Evolutionary conservation across 148 eudicot genomes (phyloP).

Genomic region (Chenopodium quinoa): DNA sequence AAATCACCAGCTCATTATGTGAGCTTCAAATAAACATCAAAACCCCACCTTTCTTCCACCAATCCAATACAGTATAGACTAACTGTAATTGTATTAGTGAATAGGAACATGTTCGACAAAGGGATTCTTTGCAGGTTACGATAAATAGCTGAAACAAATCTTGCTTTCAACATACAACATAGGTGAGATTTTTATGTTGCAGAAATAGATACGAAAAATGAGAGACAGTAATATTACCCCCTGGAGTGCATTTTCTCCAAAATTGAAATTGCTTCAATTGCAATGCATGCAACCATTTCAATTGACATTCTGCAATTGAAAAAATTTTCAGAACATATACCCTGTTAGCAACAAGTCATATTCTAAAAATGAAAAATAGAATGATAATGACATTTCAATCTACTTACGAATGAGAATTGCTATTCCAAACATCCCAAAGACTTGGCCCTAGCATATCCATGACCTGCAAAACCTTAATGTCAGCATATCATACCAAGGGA

Average conservation of each 20-base stretch:
- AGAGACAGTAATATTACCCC: slow-evolving; percentile 48
- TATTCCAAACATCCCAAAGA: slow-evolving; percentile 97
- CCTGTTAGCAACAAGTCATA: neutral
- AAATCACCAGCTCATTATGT: neutral
- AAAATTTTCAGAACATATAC: neutral
- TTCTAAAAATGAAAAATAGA: neutral
- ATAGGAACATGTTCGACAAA: neutral
- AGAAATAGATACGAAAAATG: neutral
- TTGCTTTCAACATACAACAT: neutral
- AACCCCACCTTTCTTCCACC: neutral
- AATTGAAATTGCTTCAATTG: slow-evolving; percentile 89
- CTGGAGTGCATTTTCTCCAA: slow-evolving; percentile 86
- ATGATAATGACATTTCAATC: neutral
- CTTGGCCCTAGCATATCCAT: slow-evolving; percentile 99
- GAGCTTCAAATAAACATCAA: neutral
- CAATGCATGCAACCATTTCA: slow-evolving; percentile 97
- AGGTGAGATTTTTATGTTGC: neutral
- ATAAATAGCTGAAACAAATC: neutral
- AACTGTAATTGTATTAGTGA: neutral
- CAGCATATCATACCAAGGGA: slow-evolving; percentile 1
- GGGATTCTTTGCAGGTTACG: neutral
- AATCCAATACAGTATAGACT: neutral
- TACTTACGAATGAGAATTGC: slow-evolving; percentile 67
- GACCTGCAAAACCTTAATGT: slow-evolving; percentile 45
- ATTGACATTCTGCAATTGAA: slow-evolving; percentile 62